These are phyloP conservation scores for Neonectria ditissima DNA, from an alignment of 2,329 filamentous ascomycete species.

Conservation along the genomic window DNA sequence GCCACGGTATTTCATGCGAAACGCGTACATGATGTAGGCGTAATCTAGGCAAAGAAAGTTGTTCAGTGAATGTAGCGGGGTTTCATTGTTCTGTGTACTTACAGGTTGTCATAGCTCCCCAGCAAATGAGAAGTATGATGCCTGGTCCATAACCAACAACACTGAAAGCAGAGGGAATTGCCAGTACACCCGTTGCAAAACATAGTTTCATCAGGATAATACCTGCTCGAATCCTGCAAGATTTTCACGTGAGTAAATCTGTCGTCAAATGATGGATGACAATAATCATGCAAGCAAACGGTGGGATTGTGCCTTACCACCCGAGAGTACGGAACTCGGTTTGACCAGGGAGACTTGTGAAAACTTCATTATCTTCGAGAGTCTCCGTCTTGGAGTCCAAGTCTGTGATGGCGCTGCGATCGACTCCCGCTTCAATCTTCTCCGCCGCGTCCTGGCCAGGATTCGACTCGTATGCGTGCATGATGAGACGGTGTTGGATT, in stretches of 20 bases:
- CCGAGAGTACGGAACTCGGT: constrained; percentile 39
- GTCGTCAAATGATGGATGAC: background rate
- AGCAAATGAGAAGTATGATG: constrained; percentile 33
- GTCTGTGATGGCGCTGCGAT: background rate
- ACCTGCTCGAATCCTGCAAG: constrained; percentile 34
- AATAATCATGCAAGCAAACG: too few relatives aligned
- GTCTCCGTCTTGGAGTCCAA: constrained; percentile 12
- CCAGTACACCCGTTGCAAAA: constrained; percentile 45
- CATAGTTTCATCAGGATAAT: constrained; percentile 38
- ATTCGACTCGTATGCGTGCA: constrained; percentile 2
- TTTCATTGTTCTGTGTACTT: background rate
- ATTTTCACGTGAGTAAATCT: background rate
- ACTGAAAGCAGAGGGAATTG: constrained; percentile 42
- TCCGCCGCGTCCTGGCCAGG: background rate
- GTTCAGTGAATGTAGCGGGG: background rate
- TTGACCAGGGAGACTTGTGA: constrained; percentile 33
- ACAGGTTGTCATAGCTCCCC: constrained; percentile 42
- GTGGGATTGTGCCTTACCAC: constrained; percentile 28
- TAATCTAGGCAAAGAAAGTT: constrained; percentile 31
- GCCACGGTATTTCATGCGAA: constrained; percentile 40
- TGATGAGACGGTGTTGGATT: background rate
- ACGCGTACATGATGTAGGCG: constrained; percentile 44
- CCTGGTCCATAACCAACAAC: constrained; percentile 42
- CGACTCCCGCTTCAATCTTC: constrained; percentile 9
- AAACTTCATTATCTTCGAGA: constrained; percentile 30